Evolutionary conservation across 257 asterid genomes (phyloP).

Genomic region (Scutellaria galericulata): DNA sequence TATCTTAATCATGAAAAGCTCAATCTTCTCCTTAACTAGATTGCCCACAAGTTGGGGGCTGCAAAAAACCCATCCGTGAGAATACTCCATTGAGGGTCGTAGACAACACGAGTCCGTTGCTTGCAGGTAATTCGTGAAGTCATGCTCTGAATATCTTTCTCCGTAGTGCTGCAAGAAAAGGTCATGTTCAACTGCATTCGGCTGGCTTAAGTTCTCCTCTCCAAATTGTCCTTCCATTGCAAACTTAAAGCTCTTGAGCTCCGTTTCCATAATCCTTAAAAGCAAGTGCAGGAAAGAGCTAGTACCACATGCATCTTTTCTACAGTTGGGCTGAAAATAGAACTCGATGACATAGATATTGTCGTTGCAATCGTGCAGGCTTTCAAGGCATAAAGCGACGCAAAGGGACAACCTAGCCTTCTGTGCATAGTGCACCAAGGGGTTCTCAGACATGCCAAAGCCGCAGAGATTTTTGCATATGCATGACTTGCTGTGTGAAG

Average conservation of each 20-base stretch:
- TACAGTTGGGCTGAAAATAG: background rate
- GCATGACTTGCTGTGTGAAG: background rate
- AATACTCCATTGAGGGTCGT: background rate
- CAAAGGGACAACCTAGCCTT: conserved; percentile 3
- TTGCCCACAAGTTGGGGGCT: background rate
- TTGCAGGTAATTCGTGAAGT: background rate
- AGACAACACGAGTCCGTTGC: background rate
- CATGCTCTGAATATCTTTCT: background rate
- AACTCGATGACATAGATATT: background rate
- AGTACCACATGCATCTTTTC: background rate
- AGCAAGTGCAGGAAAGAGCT: background rate
- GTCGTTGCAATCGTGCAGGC: background rate
- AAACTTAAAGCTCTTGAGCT: conserved; percentile 1
- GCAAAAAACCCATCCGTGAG: background rate
- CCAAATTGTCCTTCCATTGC: background rate
- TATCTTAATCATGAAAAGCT: background rate
- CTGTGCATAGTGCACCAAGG: conserved; percentile 30
- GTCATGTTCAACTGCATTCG: background rate
- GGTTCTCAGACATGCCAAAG: conserved; percentile 6
- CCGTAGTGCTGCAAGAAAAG: background rate
- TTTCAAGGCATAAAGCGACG: conserved; percentile 10
- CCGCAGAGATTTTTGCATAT: background rate
- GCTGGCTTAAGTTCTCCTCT: background rate
- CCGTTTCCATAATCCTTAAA: background rate
- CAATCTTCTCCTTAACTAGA: background rate